phyloP scores from a whole-genome alignment of 2,329 filamentous ascomycete species.

The Botrytis sinoallii region DNA sequence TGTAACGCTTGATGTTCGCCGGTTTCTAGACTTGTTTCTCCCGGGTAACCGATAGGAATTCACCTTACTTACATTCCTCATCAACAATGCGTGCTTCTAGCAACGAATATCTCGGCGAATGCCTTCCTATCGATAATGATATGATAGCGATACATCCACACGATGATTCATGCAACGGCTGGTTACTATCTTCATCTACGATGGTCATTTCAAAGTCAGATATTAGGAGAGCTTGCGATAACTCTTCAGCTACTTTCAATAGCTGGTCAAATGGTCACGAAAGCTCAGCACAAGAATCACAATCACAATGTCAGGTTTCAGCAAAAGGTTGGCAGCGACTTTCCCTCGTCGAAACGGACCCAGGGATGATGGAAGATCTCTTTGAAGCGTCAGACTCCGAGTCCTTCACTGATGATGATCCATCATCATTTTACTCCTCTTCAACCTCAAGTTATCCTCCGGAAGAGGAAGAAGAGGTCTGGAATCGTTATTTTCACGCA shows the following conservation, averaged over 20 bases:
- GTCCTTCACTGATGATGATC: slow-evolving; percentile 10
- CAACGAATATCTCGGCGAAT: slow-evolving; percentile 1
- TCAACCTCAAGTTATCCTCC: slow-evolving; percentile 16
- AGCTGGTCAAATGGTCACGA: not conserved
- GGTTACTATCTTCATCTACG: slow-evolving; percentile 19
- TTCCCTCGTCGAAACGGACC: slow-evolving; percentile 15
- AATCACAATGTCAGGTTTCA: not conserved
- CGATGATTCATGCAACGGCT: slow-evolving; percentile 4
- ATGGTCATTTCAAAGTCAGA: slow-evolving; percentile 17
- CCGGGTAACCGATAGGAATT: slow-evolving; percentile 16
- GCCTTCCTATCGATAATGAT: slow-evolving; percentile 20
- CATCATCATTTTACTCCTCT: slow-evolving; percentile 10
- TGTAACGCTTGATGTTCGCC: not conserved
- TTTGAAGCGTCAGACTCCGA: slow-evolving; percentile 7
- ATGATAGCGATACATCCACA: slow-evolving; percentile 17
- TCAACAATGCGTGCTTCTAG: slow-evolving; percentile 14
- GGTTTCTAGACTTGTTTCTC: slow-evolving; percentile 3
- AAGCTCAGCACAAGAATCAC: not conserved
- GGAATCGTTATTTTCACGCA: slow-evolving; percentile 17
- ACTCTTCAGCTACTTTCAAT: not conserved
- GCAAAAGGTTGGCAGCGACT: slow-evolving; percentile 6
- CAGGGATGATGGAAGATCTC: slow-evolving; percentile 18
- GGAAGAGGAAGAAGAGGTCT: slow-evolving; percentile 13
- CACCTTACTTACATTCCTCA: slow-evolving; percentile 18
- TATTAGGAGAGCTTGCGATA: not conserved